These are phyloP conservation scores for Lodderomyces oxycetoniae DNA, from an alignment of 1,139 yeast species.

Conservation along the genomic window DNA sequence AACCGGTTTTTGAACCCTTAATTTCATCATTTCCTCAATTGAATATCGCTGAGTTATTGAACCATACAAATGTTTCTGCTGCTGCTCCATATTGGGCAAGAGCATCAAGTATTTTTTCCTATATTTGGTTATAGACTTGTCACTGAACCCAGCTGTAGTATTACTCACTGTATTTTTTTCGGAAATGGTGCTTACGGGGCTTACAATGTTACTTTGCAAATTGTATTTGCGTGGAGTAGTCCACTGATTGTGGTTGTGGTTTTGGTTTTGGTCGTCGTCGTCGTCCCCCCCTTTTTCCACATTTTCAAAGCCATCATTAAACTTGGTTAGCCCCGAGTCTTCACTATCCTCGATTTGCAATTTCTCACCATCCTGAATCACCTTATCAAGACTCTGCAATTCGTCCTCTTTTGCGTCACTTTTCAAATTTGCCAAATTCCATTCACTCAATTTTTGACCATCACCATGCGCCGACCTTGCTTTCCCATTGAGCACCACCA, in stretches of 20 bases:
- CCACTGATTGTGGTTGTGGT: background rate
- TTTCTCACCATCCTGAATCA: conserved; percentile 4
- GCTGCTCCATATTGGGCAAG: background rate
- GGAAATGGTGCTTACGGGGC: conserved; percentile 1
- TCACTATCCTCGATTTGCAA: background rate
- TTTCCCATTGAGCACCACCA: conserved; percentile 6
- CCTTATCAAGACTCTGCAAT: conserved; percentile 4
- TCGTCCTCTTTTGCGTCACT: background rate
- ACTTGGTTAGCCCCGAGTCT: conserved; percentile 8
- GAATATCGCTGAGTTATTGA: conserved; percentile 7
- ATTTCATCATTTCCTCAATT: conserved; percentile 6
- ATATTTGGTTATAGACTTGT: conserved; percentile 15
- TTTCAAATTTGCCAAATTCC: background rate
- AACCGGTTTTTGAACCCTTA: background rate
- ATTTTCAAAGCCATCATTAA: conserved; percentile 4
- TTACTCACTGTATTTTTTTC: conserved; percentile 5
- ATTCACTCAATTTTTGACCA: conserved; percentile 1
- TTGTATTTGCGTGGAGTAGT: background rate
- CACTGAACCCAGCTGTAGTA: conserved; percentile 11
- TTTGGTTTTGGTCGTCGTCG: background rate
- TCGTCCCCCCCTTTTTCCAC: background rate
- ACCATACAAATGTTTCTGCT: background rate
- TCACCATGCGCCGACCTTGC: background rate
- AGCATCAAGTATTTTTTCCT: conserved; percentile 7
- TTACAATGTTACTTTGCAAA: background rate